These are phyloP conservation scores for Corniculantispora saksenae DNA, from an alignment of 2,329 filamentous ascomycete genomes.

Conservation along the genomic window DNA sequence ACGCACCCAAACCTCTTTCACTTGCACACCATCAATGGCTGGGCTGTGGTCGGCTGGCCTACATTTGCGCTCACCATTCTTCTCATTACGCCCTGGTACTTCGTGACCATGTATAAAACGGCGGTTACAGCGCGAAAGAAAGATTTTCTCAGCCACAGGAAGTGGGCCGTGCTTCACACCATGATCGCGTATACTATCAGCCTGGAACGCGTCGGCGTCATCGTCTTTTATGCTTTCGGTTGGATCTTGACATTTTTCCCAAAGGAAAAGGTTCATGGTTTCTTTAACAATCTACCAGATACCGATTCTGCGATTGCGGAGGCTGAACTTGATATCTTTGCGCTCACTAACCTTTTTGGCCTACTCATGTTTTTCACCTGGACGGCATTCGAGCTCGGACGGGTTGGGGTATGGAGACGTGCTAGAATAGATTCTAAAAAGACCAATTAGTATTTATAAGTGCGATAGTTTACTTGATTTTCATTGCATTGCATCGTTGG, in stretches of 20 bases:
- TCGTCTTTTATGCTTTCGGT: neutral
- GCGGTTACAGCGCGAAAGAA: neutral
- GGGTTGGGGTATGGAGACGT: no score
- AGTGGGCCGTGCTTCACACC: conserved; percentile 17
- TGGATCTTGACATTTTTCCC: neutral
- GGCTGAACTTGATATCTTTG: conserved; percentile 10
- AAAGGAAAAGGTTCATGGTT: neutral
- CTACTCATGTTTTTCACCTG: no score
- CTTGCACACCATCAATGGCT: neutral
- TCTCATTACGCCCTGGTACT: neutral
- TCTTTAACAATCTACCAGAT: no score
- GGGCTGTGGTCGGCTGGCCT: neutral
- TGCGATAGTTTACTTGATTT: no score
- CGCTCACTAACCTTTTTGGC: no score
- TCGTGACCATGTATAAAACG: conserved; percentile 6
- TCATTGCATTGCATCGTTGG: no score
- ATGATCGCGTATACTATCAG: neutral
- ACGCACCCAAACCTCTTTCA: neutral
- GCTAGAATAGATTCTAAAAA: no score
- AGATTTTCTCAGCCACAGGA: neutral
- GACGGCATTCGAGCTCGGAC: no score
- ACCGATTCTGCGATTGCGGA: conserved; percentile 4
- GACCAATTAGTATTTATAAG: no score
- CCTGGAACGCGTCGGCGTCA: neutral
- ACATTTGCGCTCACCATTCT: conserved; percentile 1